Evolutionary conservation across 1,139 yeast genomes (phyloP), one percentile per base, ranked within the genome.

Genomic region (Yarrowia galli): DNA sequence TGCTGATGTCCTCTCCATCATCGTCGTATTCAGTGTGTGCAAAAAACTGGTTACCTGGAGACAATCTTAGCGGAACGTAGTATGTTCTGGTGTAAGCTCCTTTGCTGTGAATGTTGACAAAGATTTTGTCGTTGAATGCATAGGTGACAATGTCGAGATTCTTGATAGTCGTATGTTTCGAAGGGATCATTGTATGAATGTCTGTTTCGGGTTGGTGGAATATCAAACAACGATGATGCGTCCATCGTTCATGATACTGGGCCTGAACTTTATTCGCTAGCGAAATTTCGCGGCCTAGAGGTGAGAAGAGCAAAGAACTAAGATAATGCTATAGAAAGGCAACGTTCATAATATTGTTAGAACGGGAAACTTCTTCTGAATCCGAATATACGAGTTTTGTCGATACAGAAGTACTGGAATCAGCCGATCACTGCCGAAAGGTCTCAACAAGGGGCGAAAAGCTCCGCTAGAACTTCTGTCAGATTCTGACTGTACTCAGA

Each of bases 81-180:
- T 72, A 75, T 71, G 79, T 65, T 60, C 75, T 74, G 35, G 77
- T 76, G 18, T 78, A 69, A 49, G 75, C 72, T 40, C 79, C 80
- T 45, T 78, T 72, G 38, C 73, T 73, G 69, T 77, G 73, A 15
- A 79, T 75, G 73, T 75, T 73, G 15, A 79, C 73, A 61, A 75
- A 71, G 66, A 79, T 77, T 63, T 74, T 74, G 71, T 79, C 82
- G 15, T 71, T 69, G 68, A 75, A 79, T 5, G 74, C 75, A 46
- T 74, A 68, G 3, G 76, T 70, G 9, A 76, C 76, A 13, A 77
- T 80, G 51, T 77, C 78, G 38, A 79, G 71, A n/a, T 46, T 35
- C 15, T 38, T 38, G 36, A 61, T 48, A 6, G 66, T 46, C 20
- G 54, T 61, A n/a, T 61, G 66, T 10, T 61, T 61, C 15, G 56